Base-by-base conservation (phyloP, 768 basidiomycete genomes). In the Omphalotus guepiniiformis region DNA sequence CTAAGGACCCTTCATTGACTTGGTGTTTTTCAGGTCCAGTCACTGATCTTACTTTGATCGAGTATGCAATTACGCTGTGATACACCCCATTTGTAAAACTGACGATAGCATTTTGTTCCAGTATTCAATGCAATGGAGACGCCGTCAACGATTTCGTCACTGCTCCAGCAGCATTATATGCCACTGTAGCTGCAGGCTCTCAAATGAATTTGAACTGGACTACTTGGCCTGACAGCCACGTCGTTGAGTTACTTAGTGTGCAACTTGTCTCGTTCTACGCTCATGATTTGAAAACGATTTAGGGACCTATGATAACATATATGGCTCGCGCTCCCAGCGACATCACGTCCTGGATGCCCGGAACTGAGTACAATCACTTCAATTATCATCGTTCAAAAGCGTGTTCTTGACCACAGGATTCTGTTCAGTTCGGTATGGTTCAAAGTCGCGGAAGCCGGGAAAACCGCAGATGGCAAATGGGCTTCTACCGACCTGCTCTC, bases 361-460 rank as follows among this genome's bases (percentile, higher is more conserved):
- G 69, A n/a, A 70, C 56, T 19, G 53, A 58, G 73, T 74, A 47
- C 48, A 65, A 50, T 12, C 16, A 16, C 19, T 38, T 21, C 12
- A 4, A 13, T 21, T 30, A 11, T 29, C 29, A n/a, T n/a, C n/a
- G n/a, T n/a, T n/a, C n/a, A n/a, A n/a, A n/a, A n/a, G n/a, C n/a
- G 29, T 15, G 35, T 46, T 8, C n/a, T 18, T 38, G 16, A n/a
- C 16, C 28, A 32, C 15, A 27, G 39, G 25, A 38, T 19, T 34
- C 39, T 34, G 32, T 2, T 19, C 35, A 74, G 73, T 19, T 69
- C 70, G 13, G 73, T 76, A 4, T 76, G 75, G 76, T 76, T 75
- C 70, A 76, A 77, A 55, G 67, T 76, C 13, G 65, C 65, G n/a
- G 57, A 77, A 47, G 37, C 61, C 23, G 76, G 76, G n/a, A 74